Base-by-base conservation (phyloP, 1,284 basidiomycete genomes). In the Malassezia psittaci region DNA sequence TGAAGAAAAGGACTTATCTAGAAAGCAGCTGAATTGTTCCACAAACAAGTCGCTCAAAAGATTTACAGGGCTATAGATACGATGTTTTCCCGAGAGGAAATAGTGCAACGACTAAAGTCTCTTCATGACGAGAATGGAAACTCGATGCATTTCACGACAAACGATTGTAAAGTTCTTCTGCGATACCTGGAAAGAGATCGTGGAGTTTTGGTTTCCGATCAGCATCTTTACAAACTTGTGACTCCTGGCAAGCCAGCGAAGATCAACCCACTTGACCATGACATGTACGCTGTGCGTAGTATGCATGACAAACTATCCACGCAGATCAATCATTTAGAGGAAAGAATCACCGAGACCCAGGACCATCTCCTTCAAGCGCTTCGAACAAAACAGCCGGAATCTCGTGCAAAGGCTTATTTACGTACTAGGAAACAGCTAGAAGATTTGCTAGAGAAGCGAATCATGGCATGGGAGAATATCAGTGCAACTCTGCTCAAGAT, bases 181-280 rank as follows among this genome's bases (percentile, higher is more conserved):
- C 85, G 79, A 73, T 88, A 84, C 74, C 77, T 96, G 37, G 81
- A 85, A 65, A 80, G 91, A 45, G 91, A 96, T 69, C 80, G 79
- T 64, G 77, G 77, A 5, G 78, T 81, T 0, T 61, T 90, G 4
- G 78, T 85, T 0, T 76, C 82, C 10, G 81, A 86, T 50, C 43
- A 34, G 21, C 48, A 56, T 9, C 35, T 69, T 10, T 34, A 69
- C 56, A 72, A 70, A 42, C 36, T 72, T 5, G 45, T 60, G 0
- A 16, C 37, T 0, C 45, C 40, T 2, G 39, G 48, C 7, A 34
- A 35, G 2, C 48, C 51, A 1, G 39, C 43, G 2, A 29, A 45
- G 52, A 83, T 87, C 39, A 84, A 83, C 15, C 78, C 81, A 15
- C 80, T 88, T 51, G 87, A 94, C 69, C 77, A 76, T 43, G 81